These are phyloP conservation scores for Petrea volubilis DNA, from an alignment of 257 asterid genomes.

Conservation along the genomic window DNA sequence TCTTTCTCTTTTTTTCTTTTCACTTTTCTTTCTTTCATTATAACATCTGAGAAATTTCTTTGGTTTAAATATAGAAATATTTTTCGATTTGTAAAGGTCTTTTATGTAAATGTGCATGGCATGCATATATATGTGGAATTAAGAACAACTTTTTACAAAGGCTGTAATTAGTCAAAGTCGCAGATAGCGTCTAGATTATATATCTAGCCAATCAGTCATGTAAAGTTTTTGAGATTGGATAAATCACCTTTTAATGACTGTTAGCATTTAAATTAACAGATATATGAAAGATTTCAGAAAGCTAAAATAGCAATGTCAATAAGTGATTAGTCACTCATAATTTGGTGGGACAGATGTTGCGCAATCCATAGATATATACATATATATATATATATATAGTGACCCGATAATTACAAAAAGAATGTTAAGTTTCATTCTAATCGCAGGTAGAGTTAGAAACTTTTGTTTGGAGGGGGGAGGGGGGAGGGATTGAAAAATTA, in stretches of 20 bases:
- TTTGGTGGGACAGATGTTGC: constrained; percentile 3
- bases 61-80: no score
- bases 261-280: constrained; percentile 20
- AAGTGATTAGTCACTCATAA: constrained; percentile 6
- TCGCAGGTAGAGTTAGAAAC: no score
- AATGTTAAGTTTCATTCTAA: no score
- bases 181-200: constrained; percentile 27
- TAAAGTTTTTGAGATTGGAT: constrained; percentile 25
- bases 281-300: constrained; percentile 14
- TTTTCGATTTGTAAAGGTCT: not conserved
- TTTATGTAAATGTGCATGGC: not conserved
- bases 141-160: not conserved
- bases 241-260: constrained; percentile 34
- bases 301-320: constrained; percentile 1
- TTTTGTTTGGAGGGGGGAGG: no score
- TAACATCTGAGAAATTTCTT: no score
- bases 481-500: no score
- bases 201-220: not conserved
- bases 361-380: constrained; percentile 1
- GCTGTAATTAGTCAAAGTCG: constrained; percentile 27
- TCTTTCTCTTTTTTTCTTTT: no score
- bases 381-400: not conserved
- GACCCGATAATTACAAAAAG: not conserved
- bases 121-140: not conserved
- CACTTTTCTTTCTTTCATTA: no score